These are phyloP conservation scores for Citrus mangshanensis DNA, from an alignment of 345 rosid species.

Conservation along the genomic window DNA sequence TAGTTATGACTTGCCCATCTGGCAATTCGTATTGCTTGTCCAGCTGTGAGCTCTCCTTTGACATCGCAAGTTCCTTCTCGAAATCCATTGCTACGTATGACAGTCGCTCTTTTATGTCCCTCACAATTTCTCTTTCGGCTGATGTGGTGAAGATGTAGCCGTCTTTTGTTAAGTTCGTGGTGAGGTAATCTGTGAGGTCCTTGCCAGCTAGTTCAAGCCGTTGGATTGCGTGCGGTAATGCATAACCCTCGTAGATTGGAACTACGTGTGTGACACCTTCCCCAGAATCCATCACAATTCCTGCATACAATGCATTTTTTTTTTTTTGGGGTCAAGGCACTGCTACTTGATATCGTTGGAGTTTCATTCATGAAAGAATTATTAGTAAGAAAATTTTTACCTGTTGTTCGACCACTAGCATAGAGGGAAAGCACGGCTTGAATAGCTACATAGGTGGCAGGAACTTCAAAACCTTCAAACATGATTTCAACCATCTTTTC, in stretches of 20 bases:
- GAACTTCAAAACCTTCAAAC: constrained; percentile 29
- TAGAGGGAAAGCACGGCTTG: constrained; percentile 28
- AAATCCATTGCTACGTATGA: constrained; percentile 46
- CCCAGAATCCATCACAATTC: constrained; percentile 26
- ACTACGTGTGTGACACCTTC: constrained; percentile 26
- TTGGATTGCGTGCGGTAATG: constrained; percentile 23
- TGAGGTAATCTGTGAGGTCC: constrained; percentile 19
- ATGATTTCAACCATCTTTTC: constrained; percentile 31
- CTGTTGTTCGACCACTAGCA: constrained; percentile 26
- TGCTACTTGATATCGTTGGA: no score
- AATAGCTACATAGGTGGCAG: constrained; percentile 20
- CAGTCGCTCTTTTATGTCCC: constrained; percentile 48
- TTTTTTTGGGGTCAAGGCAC: no score
- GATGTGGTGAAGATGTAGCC: constrained; percentile 37
- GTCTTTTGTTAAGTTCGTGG: constrained; percentile 23
- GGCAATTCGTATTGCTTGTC: constrained; percentile 47
- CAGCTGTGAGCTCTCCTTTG: constrained; percentile 38
- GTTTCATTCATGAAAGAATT: no score
- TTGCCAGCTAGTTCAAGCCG: constrained; percentile 27
- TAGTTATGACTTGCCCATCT: background rate
- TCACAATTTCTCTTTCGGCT: constrained; percentile 45
- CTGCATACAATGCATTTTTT: background rate
- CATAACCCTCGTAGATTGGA: constrained; percentile 29
- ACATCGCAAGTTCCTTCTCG: constrained; percentile 36
- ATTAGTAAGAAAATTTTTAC: background rate